phyloP scores from a whole-genome alignment of 2,329 filamentous ascomycete genomes.

The Fonsecaea nubica region DNA sequence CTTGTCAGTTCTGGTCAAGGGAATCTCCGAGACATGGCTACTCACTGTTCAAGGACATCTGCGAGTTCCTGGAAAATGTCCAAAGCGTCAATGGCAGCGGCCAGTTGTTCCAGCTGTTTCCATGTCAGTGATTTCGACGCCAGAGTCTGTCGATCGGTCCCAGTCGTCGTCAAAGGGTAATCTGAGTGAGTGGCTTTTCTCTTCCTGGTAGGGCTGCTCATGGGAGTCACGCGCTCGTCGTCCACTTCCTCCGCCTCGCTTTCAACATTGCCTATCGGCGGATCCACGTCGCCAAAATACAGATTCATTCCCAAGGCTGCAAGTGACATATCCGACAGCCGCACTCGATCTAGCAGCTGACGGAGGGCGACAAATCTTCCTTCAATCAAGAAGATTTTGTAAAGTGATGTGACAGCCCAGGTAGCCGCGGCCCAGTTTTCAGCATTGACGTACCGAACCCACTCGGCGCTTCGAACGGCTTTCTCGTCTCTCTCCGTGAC shows the following conservation, averaged over 20 bases:
- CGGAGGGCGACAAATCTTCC: conserved; percentile 62
- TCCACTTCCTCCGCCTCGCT: conserved; percentile 38
- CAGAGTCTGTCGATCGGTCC: conserved; percentile 52
- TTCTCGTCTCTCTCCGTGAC: conserved; percentile 68
- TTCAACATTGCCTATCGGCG: conserved; percentile 39
- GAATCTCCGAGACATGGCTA: conserved; percentile 14
- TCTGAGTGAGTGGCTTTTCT: conserved; percentile 38
- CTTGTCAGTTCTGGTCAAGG: conserved; percentile 20
- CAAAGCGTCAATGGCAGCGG: conserved; percentile 69
- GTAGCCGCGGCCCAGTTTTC: conserved; percentile 73
- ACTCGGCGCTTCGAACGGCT: conserved; percentile 81
- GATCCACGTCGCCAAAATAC: conserved; percentile 36
- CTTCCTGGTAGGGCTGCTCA: conserved; percentile 40
- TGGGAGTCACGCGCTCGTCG: conserved; percentile 40
- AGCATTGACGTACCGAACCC: conserved; percentile 77
- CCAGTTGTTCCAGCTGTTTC: conserved; percentile 72
- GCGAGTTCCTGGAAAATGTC: conserved; percentile 69
- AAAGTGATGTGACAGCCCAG: conserved; percentile 70
- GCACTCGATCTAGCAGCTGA: conserved; percentile 59
- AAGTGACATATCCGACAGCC: conserved; percentile 55
- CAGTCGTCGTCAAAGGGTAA: conserved; percentile 47
- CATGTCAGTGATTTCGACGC: conserved; percentile 66
- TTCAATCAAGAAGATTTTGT: conserved; percentile 82
- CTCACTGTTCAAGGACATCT: conserved; percentile 53
- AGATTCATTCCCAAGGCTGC: conserved; percentile 50